Evolutionary conservation across 805 yeast species (phyloP), one percentile per base, ranked within the genome.

Genomic region (Myxozyma kluyveri): DNA sequence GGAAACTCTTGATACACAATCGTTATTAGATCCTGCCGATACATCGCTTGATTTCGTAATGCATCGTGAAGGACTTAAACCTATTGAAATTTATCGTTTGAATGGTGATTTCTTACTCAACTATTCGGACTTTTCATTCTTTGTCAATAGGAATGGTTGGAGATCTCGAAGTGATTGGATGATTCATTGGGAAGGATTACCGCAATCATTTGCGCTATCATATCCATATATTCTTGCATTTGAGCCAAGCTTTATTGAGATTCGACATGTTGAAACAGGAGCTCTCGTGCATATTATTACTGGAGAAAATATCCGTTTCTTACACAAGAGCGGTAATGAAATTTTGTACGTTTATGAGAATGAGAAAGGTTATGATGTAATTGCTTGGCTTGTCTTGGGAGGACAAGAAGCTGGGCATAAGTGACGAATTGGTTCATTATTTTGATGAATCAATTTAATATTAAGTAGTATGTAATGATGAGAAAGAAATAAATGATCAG

Each of bases 131-230:
- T 89, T 91, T 67, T 91, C 97, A 42, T 93, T 93, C 69, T 89
- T 87, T 69, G 95, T 93, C 61, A 90, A 93, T 65, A 79, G 86
- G 53, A 90, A 90, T 67, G 99, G 99, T 22, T 93, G 99, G 99
- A 79, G 97, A 61, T 84, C 95, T 18, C 81, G 90, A 57, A 88
- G 93, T 40, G 91, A 88, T 46, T 90, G 96, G 90, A 85, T 90
- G 59, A 84, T 93, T 47, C 83, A 86, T 65, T 93, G 99, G 99
- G 98, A 93, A 71, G 97, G 98, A 33, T 79, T 83, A 46, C 98
- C 99, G 4, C 93, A 86, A 64, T 82, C 84, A 56, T 88, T 93
- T 68, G 95, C 97, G 17, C 75, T 93, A 42, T 88, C 95, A 79
- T 91, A 90, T 71, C 99, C 99, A 2, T 91, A 89, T 65, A 74